These are phyloP conservation scores for Petasospora fabianii DNA, from an alignment of 1,139 yeast genomes.

Conservation along the genomic window DNA sequence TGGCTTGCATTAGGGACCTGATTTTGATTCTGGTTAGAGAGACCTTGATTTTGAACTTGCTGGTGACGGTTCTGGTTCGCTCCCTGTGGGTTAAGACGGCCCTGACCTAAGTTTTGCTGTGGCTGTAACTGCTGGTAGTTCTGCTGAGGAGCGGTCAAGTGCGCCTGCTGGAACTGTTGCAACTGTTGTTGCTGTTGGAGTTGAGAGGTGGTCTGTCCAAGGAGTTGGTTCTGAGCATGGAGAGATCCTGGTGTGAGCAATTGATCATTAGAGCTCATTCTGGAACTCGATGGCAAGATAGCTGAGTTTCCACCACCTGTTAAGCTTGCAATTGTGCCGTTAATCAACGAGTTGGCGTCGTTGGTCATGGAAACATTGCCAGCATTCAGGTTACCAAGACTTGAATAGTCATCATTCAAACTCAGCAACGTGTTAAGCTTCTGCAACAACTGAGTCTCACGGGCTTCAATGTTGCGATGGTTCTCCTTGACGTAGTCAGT, in stretches of 20 bases:
- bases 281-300: constrained; percentile 12
- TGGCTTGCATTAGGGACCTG: constrained; percentile 8
- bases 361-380: constrained; percentile 10
- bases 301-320: constrained; percentile 7
- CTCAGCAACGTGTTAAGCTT: constrained; percentile 22
- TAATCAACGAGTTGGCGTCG: constrained; percentile 21
- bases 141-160: constrained; percentile 15
- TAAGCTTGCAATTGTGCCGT: constrained; percentile 16
- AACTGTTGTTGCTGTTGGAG: constrained; percentile 8
- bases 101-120: constrained; percentile 8
- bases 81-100: constrained; percentile 10
- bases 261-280: constrained; percentile 17
- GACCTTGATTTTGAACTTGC: constrained; percentile 6
- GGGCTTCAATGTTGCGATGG: constrained; percentile 22
- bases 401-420: constrained; percentile 20
- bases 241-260: constrained; percentile 16
- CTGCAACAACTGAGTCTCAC: constrained; percentile 22
- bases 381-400: constrained; percentile 7
- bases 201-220: constrained; percentile 2
- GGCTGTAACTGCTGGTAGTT: constrained; percentile 16
- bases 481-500: constrained; percentile 25
- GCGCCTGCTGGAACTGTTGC: constrained; percentile 12
- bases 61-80: constrained; percentile 1
- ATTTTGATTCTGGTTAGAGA: constrained; percentile 11
- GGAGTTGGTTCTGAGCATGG: constrained; percentile 12